These are phyloP conservation scores for Pseudogymnoascus sp. DNA, from an alignment of 2,329 filamentous ascomycete species.

Conservation along the genomic window DNA sequence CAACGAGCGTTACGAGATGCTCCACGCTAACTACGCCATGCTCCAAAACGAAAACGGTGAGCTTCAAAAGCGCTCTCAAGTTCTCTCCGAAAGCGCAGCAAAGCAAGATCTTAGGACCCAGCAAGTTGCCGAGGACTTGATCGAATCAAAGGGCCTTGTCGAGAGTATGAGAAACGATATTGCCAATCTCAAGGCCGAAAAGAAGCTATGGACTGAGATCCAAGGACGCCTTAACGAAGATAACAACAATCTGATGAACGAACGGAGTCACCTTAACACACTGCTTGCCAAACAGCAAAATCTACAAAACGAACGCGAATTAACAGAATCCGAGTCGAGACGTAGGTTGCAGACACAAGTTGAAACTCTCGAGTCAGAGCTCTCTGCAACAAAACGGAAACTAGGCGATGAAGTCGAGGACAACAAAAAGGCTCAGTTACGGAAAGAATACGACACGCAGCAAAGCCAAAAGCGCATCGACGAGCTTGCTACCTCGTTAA, in stretches of 20 bases:
- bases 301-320: constrained; percentile 83
- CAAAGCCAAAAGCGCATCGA: constrained; percentile 88
- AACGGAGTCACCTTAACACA: constrained; percentile 74
- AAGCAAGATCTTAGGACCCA: constrained; percentile 86
- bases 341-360: constrained; percentile 70
- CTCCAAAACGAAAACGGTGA: constrained; percentile 78
- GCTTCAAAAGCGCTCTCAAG: constrained; percentile 71
- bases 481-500: constrained; percentile 71
- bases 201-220: constrained; percentile 88
- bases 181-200: constrained; percentile 88
- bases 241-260: constrained; percentile 74
- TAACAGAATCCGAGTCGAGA: constrained; percentile 70
- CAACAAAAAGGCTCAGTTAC: constrained; percentile 67
- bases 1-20: constrained; percentile 76
- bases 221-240: constrained; percentile 82
- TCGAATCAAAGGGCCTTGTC: constrained; percentile 71
- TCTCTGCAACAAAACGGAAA: constrained; percentile 71
- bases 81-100: constrained; percentile 70
- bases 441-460: constrained; percentile 83
- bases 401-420: constrained; percentile 77
- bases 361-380: constrained; percentile 70
- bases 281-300: constrained; percentile 78
- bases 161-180: constrained; percentile 87
- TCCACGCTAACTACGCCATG: constrained; percentile 78
- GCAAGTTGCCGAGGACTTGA: constrained; percentile 84